phyloP scores from a whole-genome alignment of 768 basidiomycete genomes.

The Leccinum arenicola region DNA sequence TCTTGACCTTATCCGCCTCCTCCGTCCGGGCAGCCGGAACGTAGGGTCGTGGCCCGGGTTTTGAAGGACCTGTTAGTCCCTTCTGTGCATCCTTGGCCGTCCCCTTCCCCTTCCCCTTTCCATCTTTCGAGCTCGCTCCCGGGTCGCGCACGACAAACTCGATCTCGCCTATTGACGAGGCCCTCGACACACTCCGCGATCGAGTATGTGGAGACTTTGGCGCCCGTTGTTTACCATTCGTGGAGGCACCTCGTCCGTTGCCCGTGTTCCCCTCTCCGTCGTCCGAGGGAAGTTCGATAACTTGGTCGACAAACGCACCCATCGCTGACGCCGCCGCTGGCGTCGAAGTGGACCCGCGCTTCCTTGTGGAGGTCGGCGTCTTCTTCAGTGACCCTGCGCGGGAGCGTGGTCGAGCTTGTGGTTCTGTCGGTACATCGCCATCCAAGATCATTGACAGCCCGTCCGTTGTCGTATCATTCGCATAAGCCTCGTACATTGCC shows the following conservation, averaged over 20 bases:
- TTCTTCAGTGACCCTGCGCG: constrained; percentile 11
- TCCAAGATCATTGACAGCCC: neutral
- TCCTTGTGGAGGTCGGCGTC: constrained; percentile 3
- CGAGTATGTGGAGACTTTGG: neutral
- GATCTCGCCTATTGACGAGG: constrained; percentile 3
- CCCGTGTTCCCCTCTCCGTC: constrained; percentile 9
- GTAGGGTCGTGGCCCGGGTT: neutral
- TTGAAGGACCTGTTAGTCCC: neutral
- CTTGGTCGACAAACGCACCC: constrained; percentile 19
- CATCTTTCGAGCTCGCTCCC: neutral
- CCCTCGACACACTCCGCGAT: neutral
- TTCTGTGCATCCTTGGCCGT: neutral
- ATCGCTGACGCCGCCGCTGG: neutral
- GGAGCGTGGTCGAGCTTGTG: neutral
- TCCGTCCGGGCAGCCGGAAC: neutral
- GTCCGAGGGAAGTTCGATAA: constrained; percentile 23
- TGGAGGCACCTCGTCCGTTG: neutral
- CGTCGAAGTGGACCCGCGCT: neutral
- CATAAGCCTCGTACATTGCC: neutral
- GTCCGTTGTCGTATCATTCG: constrained; percentile 1
- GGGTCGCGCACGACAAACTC: neutral
- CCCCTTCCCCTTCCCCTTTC: neutral
- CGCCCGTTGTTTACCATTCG: neutral
- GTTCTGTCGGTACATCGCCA: neutral
- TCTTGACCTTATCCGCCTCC: neutral